phyloP scores from a whole-genome alignment of 2,329 filamentous ascomycete genomes.

The Fusarium austroafricanum region DNA sequence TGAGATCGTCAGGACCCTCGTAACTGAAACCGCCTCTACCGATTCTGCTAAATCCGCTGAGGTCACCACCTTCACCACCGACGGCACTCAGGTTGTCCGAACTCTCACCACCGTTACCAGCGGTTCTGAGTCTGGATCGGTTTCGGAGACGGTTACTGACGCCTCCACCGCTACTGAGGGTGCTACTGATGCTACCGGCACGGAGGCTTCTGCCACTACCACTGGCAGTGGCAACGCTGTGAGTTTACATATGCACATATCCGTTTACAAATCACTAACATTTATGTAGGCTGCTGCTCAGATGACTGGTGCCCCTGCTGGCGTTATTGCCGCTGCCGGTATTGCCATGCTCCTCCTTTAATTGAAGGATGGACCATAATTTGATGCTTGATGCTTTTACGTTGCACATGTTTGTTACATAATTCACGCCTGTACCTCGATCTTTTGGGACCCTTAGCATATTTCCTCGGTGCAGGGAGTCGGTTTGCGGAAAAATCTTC shows the following conservation, averaged over 20 bases:
- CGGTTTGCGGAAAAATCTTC: slow-evolving; percentile 44
- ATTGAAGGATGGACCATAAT: slow-evolving; percentile 36
- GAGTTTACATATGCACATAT: slow-evolving; percentile 31
- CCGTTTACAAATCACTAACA: slow-evolving; percentile 15
- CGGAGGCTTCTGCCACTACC: slow-evolving; percentile 33
- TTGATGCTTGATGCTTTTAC: slow-evolving; percentile 46
- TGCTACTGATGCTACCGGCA: slow-evolving; percentile 23
- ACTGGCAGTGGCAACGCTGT: slow-evolving; percentile 47
- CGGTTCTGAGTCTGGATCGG: slow-evolving; percentile 23
- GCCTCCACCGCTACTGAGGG: slow-evolving; percentile 32
- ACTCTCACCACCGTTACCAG: slow-evolving; percentile 38
- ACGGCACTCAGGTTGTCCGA: slow-evolving; percentile 31
- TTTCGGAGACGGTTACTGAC: slow-evolving; percentile 37
- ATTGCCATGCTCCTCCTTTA: slow-evolving; percentile 63
- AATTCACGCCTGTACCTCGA: slow-evolving; percentile 54
- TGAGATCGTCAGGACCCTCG: slow-evolving; percentile 35
- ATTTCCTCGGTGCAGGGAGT: slow-evolving; percentile 40
- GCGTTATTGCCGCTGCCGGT: slow-evolving; percentile 62
- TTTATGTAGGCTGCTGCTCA: slow-evolving; percentile 49
- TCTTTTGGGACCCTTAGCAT: slow-evolving; percentile 45
- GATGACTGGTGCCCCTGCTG: slow-evolving; percentile 59
- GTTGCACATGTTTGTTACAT: slow-evolving; percentile 57
- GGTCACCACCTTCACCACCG: slow-evolving; percentile 41
- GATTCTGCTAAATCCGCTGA: slow-evolving; percentile 26
- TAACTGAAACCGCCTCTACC: slow-evolving; percentile 30